Percentiles rank a stretch among this genome's conserved stretches.
Conservation (phyloP, 192 early-diverging fungal genomes). For the Kappamyces sp. region DNA sequence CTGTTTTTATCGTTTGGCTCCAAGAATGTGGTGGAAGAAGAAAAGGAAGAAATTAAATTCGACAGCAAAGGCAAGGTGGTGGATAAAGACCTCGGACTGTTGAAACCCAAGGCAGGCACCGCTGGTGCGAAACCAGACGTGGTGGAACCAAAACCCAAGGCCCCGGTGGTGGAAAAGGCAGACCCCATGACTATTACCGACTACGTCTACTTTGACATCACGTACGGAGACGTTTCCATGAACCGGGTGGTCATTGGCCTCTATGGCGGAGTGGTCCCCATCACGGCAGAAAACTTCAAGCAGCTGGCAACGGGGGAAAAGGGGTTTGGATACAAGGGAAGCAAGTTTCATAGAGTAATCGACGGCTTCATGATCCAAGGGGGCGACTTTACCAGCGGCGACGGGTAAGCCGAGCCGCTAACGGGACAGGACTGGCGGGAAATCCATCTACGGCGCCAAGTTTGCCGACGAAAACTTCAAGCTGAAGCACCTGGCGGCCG, state of each 20-base stretch:
- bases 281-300: constrained; percentile 44
- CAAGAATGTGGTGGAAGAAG: too few species aligned
- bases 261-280: constrained; percentile 58
- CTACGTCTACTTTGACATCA: constrained; percentile 81
- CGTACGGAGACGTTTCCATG: constrained; percentile 66
- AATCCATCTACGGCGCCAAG: constrained; percentile 52
- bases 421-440: constrained; percentile 48
- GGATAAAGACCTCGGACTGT: background rate
- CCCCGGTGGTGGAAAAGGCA: background rate
- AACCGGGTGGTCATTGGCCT: constrained; percentile 66
- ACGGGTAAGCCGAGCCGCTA: constrained; percentile 25
- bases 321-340: constrained; percentile 59
- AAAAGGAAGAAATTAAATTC: too few species aligned
- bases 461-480: constrained; percentile 53
- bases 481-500: constrained; percentile 31
- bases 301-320: constrained; percentile 7
- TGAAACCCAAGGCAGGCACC: background rate
- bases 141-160: background rate
- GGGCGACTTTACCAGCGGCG: constrained; percentile 61
- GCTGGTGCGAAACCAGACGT: background rate
- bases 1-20: too few species aligned
- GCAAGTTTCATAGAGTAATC: constrained; percentile 40
- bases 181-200: constrained; percentile 30
- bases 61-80: background rate
- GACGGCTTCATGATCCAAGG: constrained; percentile 75